Conservation (phyloP, 768 basidiomycete genomes). For the Xerocomellus intermedius region DNA sequence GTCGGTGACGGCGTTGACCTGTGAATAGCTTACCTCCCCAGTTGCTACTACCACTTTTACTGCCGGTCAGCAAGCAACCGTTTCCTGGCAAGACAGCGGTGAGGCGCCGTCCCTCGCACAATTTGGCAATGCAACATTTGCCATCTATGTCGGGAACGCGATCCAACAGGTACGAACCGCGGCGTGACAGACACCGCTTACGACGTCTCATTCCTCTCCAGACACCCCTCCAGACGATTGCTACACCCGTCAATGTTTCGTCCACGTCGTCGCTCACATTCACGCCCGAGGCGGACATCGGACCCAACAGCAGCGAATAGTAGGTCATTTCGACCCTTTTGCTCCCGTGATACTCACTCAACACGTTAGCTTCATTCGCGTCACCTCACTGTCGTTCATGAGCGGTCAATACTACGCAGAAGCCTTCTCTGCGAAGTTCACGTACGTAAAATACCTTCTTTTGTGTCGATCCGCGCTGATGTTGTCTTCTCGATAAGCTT, state of each 20-base stretch:
- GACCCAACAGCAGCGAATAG: conserved; percentile 58
- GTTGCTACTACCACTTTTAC: conserved; percentile 43
- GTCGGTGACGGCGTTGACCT: background rate
- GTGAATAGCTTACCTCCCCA: conserved; percentile 56
- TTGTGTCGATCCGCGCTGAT: background rate
- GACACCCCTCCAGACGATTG: conserved; percentile 59
- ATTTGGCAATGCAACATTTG: conserved; percentile 53
- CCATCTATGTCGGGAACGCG: conserved; percentile 63
- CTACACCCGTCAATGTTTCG: conserved; percentile 50
- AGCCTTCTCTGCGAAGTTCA: conserved; percentile 79
- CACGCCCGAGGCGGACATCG: conserved; percentile 50
- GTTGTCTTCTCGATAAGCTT: conserved; percentile 41
- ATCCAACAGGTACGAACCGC: conserved; percentile 50
- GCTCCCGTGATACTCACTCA: background rate
- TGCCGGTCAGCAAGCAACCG: conserved; percentile 47
- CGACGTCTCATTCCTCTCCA: conserved; percentile 15
- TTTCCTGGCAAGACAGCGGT: conserved; percentile 63
- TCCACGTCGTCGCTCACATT: conserved; percentile 45
- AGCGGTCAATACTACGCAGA: conserved; percentile 59
- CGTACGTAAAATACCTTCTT: conserved; percentile 43
- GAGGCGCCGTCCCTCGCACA: conserved; percentile 43
- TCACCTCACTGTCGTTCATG: conserved; percentile 57
- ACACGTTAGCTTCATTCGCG: conserved; percentile 67
- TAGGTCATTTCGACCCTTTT: conserved; percentile 29
- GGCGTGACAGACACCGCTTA: background rate